Evolutionary conservation across 345 rosid species (phyloP), one percentile per base, ranked within the genome.

Genomic region (Streptanthus diversifolius): DNA sequence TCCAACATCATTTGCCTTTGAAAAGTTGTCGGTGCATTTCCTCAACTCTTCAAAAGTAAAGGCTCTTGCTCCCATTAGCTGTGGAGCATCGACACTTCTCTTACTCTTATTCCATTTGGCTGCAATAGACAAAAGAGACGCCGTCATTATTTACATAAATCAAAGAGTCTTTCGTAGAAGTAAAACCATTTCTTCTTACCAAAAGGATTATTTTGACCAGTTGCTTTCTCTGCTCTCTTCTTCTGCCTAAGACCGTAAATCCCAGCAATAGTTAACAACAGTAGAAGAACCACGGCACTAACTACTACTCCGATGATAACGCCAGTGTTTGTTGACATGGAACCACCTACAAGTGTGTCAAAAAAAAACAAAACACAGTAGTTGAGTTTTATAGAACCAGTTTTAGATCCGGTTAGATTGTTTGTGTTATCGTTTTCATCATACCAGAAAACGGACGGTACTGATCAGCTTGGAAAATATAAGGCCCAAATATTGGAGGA

Each of bases 1-100:
- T 19, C 98, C 96, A 60, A 90, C 64, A 51, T 71, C 83, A 59
- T 82, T 90, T 77, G 85, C 73, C 10, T 86, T 83, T 25, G 92
- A 85, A 81, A 95, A 92, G 40, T 86, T 86, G 53, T 81, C 81
- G 5, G 92, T 80, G 66, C 74, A 86, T 76, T 79, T 92, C 79
- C 73, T 90, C 17, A 92, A 76, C 78, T 95, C 97, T 36, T 89
- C 91, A 43, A 83, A 80, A 47, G 86, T 84, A 79, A 86, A 95
- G 65, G 83, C 75, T 82, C 84, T 90, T 39, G 92, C 88, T 68
- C 93, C 97, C 80, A 82, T 86, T 47, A 92, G 62, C 18, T 81
- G 93, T 7, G 99, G 98, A 59, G 86, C 77, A 44, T 74, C 79
- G 2, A 87, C 80, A 4, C 81, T 82, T 77, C 78, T 83, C 73